These are phyloP conservation scores for Quercus lobata DNA, from an alignment of 331 rosid genomes.

Conservation along the genomic window DNA sequence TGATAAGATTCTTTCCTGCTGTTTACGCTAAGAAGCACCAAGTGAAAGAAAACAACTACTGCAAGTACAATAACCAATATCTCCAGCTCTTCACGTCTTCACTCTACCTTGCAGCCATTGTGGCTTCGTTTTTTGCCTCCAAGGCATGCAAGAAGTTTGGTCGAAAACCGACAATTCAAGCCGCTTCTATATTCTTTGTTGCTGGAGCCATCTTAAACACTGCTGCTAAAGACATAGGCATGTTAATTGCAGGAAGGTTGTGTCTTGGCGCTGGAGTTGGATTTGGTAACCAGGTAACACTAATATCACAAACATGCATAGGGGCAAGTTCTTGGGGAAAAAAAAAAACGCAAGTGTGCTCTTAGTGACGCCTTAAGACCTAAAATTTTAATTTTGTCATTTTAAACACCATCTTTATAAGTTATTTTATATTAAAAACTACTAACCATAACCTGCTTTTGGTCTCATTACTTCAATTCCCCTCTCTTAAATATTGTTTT, in stretches of 20 bases:
- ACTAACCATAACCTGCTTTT: too few relatives aligned
- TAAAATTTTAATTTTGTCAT: too few relatives aligned
- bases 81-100: conserved; percentile 24
- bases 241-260: conserved; percentile 2
- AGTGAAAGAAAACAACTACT: conserved; percentile 5
- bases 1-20: conserved; percentile 5
- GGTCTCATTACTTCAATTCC: too few relatives aligned
- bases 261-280: conserved; percentile 7
- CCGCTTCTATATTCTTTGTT: background rate
- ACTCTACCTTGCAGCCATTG: conserved; percentile 19
- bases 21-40: conserved; percentile 4
- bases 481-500: too few relatives aligned
- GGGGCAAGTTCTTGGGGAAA: too few relatives aligned
- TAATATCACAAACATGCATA: background rate
- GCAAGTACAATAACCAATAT: conserved; percentile 12
- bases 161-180: background rate
- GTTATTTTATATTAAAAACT: too few relatives aligned
- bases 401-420: too few relatives aligned
- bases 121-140: conserved; percentile 9
- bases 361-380: too few relatives aligned
- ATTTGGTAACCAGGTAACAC: conserved; percentile 7
- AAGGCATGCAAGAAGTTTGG: background rate
- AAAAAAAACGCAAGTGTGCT: too few relatives aligned
- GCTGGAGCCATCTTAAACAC: conserved; percentile 4
- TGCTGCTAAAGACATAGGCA: background rate